A percentile compares a stretch with the other conserved stretches of the same genome.
phyloP scores from a whole-genome alignment of 345 rosid species.

The Brassica carinata region DNA sequence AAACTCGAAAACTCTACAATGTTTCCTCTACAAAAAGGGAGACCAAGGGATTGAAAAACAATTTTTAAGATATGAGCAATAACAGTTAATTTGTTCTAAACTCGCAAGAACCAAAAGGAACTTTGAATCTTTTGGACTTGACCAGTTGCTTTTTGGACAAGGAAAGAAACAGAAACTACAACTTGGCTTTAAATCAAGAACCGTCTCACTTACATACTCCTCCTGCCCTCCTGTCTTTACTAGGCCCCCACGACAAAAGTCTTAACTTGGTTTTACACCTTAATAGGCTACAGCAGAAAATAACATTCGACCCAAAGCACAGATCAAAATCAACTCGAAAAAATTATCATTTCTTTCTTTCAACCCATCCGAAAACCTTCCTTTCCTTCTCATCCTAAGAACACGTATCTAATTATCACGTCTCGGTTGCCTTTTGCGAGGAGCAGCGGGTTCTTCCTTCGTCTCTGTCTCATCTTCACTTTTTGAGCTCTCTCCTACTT shows the following conservation, averaged over 20 bases:
- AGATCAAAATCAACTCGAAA: not conserved
- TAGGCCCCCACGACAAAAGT: slow-evolving; percentile 13
- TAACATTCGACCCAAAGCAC: slow-evolving; percentile 15
- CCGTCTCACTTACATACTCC: slow-evolving; percentile 21
- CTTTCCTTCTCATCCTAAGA: slow-evolving; percentile 3
- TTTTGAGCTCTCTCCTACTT: slow-evolving; percentile 51
- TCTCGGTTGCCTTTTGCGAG: slow-evolving; percentile 58
- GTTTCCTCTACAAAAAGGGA: too few species aligned
- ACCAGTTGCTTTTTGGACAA: too few species aligned
- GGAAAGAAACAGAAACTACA: too few species aligned
- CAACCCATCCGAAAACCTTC: not conserved
- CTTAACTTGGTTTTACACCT: slow-evolving; percentile 26
- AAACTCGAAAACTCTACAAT: too few species aligned
- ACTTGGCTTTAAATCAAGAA: not conserved
- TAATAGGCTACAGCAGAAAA: slow-evolving; percentile 12
- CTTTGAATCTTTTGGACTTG: too few species aligned
- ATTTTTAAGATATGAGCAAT: too few species aligned
- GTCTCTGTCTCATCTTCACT: slow-evolving; percentile 52
- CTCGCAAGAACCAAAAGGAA: too few species aligned
- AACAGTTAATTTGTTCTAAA: too few species aligned
- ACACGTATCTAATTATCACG: slow-evolving; percentile 51
- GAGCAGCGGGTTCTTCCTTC: slow-evolving; percentile 51
- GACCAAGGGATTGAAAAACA: too few species aligned
- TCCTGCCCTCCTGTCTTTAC: not conserved
- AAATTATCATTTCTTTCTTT: not conserved